Base-by-base conservation (phyloP, 768 basidiomycete genomes). In the Pholiota conissans region DNA sequence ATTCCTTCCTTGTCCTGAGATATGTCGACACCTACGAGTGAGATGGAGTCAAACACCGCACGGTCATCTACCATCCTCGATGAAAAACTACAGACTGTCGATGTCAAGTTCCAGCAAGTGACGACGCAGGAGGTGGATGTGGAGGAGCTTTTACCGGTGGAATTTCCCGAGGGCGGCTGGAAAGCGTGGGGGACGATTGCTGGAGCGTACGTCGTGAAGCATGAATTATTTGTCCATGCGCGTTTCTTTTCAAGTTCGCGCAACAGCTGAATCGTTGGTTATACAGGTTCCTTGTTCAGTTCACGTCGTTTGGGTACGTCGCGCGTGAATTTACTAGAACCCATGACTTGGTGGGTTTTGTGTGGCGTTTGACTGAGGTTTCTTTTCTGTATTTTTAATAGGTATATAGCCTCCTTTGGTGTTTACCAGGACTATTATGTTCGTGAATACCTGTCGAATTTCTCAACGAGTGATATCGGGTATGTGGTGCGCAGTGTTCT, bases 351-450 rank as follows among this genome's bases (percentile, higher is more conserved):
- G 11, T 9, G 32, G 13, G 7, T 20, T 1, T 35, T 5, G 34
- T 3, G 34, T 35, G 34, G 34, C 34, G 13, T 35, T n/a, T 22
- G 14, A 20, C 9, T 10, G 9, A 32, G 30, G 13, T 32, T 32
- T 40, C 39, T 18, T 28, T 52, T 13, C 24, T 26, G 4, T 40
- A 40, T 16, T 32, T 32, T 14, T 4, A 10, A 13, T 30, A 68
- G 68, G 14, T 69, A 70, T 40, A 61, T 65, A 20, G 66, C 60
- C 29, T 52, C 66, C n/a, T 70, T 67, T 45, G 69, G 69, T 11
- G 64, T 61, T 14, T 70, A 65, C 40, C 58, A 70, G 49, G 67
- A 67, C 47, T 70, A 57, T 52, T 70, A 70, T 47, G 63, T 67
- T 22, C 65, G 67, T 18, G 35, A 59, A 16, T 70, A 64, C 46